Conservation (phyloP, 2,329 filamentous ascomycete genomes). For the Trichoderma asperellum region DNA sequence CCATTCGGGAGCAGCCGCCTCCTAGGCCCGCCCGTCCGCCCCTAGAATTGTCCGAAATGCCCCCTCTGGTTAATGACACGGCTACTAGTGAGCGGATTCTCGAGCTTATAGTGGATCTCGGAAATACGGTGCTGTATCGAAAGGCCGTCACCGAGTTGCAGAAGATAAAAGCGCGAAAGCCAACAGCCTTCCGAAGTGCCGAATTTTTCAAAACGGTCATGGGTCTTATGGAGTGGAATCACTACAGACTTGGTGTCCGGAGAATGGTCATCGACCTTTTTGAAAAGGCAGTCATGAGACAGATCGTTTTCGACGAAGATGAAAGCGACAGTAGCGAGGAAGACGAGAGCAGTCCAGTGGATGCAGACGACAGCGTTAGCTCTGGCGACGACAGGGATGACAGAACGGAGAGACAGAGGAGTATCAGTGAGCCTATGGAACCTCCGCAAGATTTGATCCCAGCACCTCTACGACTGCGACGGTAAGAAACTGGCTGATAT, state of each 20-base stretch:
- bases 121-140: slow-evolving; percentile 91
- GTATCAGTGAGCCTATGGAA: slow-evolving; percentile 50
- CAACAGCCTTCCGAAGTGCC: slow-evolving; percentile 73
- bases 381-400: slow-evolving; percentile 59
- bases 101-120: slow-evolving; percentile 82
- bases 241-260: slow-evolving; percentile 84
- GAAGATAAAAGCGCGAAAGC: slow-evolving; percentile 76
- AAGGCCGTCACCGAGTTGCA: slow-evolving; percentile 81
- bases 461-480: slow-evolving; percentile 41
- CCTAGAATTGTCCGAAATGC: slow-evolving; percentile 48
- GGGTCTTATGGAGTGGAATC: slow-evolving; percentile 82
- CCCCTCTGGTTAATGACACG: slow-evolving; percentile 58
- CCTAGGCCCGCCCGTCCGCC: slow-evolving; percentile 48
- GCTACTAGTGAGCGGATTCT: slow-evolving; percentile 78
- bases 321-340: slow-evolving; percentile 51
- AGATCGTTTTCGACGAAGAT: slow-evolving; percentile 73
- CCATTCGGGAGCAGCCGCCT: slow-evolving; percentile 52
- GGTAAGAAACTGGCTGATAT: slow-evolving; percentile 30
- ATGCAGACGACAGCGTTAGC: slow-evolving; percentile 61
- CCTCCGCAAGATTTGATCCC: slow-evolving; percentile 42
- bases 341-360: slow-evolving; percentile 37
- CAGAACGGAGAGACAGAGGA: slow-evolving; percentile 62
- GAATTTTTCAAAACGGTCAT: slow-evolving; percentile 84
- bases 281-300: slow-evolving; percentile 83
- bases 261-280: slow-evolving; percentile 94